phyloP scores from a whole-genome alignment of 2,329 filamentous ascomycete species.

The Stagonosporopsis rhizophila region DNA sequence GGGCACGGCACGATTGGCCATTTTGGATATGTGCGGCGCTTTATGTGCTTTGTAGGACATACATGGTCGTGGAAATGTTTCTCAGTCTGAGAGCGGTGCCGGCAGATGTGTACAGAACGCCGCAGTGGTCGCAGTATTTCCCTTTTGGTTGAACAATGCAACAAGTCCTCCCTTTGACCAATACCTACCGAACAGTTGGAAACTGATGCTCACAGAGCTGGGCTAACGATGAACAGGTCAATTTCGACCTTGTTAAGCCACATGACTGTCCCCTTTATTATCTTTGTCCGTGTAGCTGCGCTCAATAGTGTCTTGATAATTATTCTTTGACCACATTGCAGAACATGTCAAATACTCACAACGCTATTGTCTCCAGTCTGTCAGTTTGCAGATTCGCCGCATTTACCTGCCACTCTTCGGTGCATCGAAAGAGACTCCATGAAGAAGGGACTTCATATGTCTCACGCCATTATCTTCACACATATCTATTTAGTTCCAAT shows the following conservation, averaged over 20 bases:
- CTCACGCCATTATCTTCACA: neutral
- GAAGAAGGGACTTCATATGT: neutral
- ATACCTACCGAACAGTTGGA: no score
- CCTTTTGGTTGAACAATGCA: constrained; percentile 16
- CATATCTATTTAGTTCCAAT: neutral
- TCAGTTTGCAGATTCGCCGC: neutral
- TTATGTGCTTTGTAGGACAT: constrained; percentile 10
- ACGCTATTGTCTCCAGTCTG: neutral
- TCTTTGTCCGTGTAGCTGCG: no score
- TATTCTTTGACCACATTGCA: neutral
- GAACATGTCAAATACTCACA: neutral
- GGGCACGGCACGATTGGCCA: no score
- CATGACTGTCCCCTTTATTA: no score
- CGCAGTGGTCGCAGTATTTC: constrained; percentile 23
- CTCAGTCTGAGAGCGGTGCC: constrained; percentile 16
- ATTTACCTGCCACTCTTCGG: no score
- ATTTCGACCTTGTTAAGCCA: no score
- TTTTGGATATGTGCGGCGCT: no score
- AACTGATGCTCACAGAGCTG: no score
- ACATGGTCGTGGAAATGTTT: constrained; percentile 24
- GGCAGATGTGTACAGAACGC: constrained; percentile 18
- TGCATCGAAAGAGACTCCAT: neutral
- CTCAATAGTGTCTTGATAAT: neutral
- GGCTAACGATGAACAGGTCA: no score
- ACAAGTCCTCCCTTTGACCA: no score